These are phyloP conservation scores for Lipomyces kockii DNA, from an alignment of 805 yeast genomes.

Conservation along the genomic window DNA sequence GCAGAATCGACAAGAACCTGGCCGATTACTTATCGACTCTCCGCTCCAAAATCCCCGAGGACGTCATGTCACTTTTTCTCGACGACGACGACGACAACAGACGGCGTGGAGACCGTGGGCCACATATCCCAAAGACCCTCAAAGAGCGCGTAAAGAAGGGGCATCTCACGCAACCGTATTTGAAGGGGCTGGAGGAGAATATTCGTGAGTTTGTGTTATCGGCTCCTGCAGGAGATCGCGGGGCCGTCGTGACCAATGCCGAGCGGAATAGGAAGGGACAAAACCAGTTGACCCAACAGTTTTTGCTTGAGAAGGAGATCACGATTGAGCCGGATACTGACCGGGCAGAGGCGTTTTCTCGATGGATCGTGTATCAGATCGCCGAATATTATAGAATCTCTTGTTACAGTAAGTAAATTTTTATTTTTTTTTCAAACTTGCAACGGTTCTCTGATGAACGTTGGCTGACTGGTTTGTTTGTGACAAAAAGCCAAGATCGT, in stretches of 20 bases:
- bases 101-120: neutral
- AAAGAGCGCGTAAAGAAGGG: conserved; percentile 34
- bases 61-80: conserved; percentile 4
- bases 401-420: conserved; percentile 30
- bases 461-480: neutral
- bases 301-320: conserved; percentile 26
- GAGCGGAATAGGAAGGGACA: neutral
- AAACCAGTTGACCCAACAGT: neutral
- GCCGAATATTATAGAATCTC: conserved; percentile 29
- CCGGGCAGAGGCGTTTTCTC: conserved; percentile 29
- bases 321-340: conserved; percentile 26
- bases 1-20: conserved; percentile 28
- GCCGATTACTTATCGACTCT: conserved; percentile 19
- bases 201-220: conserved; percentile 26
- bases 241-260: neutral
- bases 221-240: conserved; percentile 11
- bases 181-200: conserved; percentile 26
- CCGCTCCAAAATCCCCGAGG: conserved; percentile 20
- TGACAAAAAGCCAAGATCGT: conserved; percentile 20
- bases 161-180: conserved; percentile 32
- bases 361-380: conserved; percentile 36
- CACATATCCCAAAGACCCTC: conserved; percentile 18
- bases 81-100: neutral
- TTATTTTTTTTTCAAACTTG: neutral
- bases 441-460: no score